These are phyloP conservation scores for Talaromyces verruculosus DNA, from an alignment of 2,329 filamentous ascomycete species.

Conservation along the genomic window DNA sequence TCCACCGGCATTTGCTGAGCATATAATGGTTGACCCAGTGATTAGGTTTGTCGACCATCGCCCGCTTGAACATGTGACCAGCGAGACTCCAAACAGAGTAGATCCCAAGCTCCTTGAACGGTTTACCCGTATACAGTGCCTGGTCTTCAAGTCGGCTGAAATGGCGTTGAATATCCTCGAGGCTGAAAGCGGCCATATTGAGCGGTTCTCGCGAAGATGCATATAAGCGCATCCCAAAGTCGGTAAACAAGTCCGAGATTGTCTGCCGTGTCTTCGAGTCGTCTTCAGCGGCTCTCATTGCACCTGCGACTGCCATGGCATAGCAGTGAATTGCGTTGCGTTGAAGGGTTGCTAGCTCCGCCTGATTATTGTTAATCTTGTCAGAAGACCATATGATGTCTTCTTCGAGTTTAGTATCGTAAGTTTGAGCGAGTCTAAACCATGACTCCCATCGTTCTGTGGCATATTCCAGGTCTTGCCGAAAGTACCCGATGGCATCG, in stretches of 20 bases:
- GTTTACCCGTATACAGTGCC: conserved; percentile 57
- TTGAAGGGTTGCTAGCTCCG: conserved; percentile 72
- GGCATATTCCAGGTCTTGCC: conserved; percentile 79
- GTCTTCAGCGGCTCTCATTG: conserved; percentile 57
- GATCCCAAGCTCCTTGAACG: conserved; percentile 58
- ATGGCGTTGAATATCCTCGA: conserved; percentile 62
- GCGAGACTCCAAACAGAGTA: conserved; percentile 67
- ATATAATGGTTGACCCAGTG: conserved; percentile 69
- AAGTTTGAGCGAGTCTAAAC: conserved; percentile 84
- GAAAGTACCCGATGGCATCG: conserved; percentile 74
- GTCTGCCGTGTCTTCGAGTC: conserved; percentile 55
- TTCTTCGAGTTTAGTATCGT: conserved; percentile 85
- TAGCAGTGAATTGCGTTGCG: conserved; percentile 81
- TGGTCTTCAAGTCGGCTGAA: conserved; percentile 55
- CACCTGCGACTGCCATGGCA: conserved; percentile 65
- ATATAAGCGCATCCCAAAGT: conserved; percentile 69
- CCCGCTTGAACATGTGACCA: conserved; percentile 59
- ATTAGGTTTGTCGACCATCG: conserved; percentile 59
- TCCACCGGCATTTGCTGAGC: conserved; percentile 71
- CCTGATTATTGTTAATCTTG: conserved; percentile 81
- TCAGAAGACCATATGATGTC: conserved; percentile 84
- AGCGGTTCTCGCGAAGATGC: conserved; percentile 68
- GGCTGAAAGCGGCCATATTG: conserved; percentile 64
- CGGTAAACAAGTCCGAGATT: conserved; percentile 65
- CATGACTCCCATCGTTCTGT: conserved; percentile 84